Evolutionary conservation across 345 rosid genomes (phyloP), one percentile per base, ranked within the genome.

Genomic region (Hibiscus tridactylites): DNA sequence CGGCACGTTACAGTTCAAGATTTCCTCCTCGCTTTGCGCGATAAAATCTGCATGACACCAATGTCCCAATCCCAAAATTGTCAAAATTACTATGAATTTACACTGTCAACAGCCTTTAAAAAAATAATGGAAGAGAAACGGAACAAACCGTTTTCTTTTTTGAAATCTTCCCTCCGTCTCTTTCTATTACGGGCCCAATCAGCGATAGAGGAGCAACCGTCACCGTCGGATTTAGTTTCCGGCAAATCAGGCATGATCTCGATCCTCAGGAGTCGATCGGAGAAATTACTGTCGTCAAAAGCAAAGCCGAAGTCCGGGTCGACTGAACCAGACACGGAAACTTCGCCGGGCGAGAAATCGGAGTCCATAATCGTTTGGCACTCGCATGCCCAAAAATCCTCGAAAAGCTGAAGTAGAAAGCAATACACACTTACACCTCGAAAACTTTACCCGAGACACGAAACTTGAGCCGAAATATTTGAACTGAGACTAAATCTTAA

Each of bases 181-280:
- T 93, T 93, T 64, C 91, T 86, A 70, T 86, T 80, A 19, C 82
- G 87, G 10, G 85, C 89, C 96, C 88, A 87, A 61, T 90, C 90
- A 62, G 83, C 86, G 79, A 83, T 78, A 76, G 81, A 79, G 78
- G 85, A 72, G 75, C 85, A 85, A 10, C 78, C 79, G 29, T 81
- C 89, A 7, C 80, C 87, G 57, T 80, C 86, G 15, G 82, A 68
- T 64, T 85, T 82, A 15, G 62, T 62, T 64, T 83, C 83, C 8
- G 84, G 80, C 56, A 78, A 75, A 77, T 81, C 85, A 42, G 84
- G 76, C 4, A 82, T 39, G 75, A 93, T 86, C 82, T 89, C 94
- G 69, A 91, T 88, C 77, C 83, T 85, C 33, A 93, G 81, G 42
- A 88, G 72, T 72, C 92, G 85, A 65, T 90, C 98, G 57, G 98